Conservation (phyloP, 2,329 filamentous ascomycete genomes). For the Aspergillaceae sp. region DNA sequence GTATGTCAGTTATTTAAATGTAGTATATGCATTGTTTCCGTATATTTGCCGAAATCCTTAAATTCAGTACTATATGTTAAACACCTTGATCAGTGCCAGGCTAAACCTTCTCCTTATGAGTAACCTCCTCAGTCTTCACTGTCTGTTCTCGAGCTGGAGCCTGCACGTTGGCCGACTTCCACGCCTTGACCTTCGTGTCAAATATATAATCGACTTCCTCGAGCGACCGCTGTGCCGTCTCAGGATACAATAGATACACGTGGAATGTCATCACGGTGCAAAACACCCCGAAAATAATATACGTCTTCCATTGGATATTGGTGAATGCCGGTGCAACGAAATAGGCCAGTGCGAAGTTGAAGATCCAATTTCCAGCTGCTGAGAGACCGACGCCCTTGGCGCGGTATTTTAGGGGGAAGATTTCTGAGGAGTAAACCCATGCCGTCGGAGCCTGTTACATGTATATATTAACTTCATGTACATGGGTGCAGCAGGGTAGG, state of each 20-base stretch:
- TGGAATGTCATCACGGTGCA: conserved; percentile 61
- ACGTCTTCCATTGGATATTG: conserved; percentile 54
- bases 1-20: too few relatives aligned
- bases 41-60: too few relatives aligned
- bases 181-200: conserved; percentile 24
- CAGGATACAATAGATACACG: conserved; percentile 57
- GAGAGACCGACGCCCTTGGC: conserved; percentile 56
- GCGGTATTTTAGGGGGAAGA: conserved; percentile 57
- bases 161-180: conserved; percentile 18
- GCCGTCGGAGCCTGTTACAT: conserved; percentile 44
- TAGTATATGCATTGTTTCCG: too few relatives aligned
- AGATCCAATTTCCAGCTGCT: conserved; percentile 56
- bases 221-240: conserved; percentile 62
- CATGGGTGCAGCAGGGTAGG: neutral
- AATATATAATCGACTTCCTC: conserved; percentile 72
- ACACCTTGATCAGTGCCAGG: too few relatives aligned
- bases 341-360: conserved; percentile 48
- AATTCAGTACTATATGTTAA: too few relatives aligned
- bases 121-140: conserved; percentile 5
- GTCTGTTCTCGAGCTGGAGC: conserved; percentile 19
- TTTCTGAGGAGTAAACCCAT: conserved; percentile 53
- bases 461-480: neutral
- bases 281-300: conserved; percentile 69
- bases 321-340: conserved; percentile 52
- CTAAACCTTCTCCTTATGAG: conserved; percentile 1